Evolutionary conservation across 116 monocot species (phyloP), one percentile per base, ranked within the genome.

Genomic region (Trichopus zeylanicus): DNA sequence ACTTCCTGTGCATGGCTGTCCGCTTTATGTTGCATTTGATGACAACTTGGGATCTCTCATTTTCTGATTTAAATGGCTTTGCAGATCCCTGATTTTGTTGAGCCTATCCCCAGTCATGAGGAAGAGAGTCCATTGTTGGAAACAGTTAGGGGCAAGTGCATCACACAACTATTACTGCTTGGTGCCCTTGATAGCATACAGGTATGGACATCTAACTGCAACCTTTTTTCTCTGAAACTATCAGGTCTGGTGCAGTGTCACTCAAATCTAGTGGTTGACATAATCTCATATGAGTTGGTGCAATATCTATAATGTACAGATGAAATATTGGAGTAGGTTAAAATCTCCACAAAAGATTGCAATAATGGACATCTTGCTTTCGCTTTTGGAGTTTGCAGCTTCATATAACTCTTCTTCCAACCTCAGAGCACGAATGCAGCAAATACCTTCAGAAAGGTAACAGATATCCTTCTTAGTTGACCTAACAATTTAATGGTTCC

Each of bases 391-490:
- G 70, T 99, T 99, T 76, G 82, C 92, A 38, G 67, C 98, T 51
- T 75, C 88, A 52, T 99, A 85, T 78, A 99, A 99, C 70, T 99
- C 98, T 8, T 74, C 85, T 60, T 75, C 88, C 53, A 99, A 85
- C 54, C 85, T 99, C 37, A 70, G 88, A 82, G 67, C 62, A 38
- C 69, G 88, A 59, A 92, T 99, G 77, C 88, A 82, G 49, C 80
- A 83, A 48, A 81, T 80, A 67, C 76, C 98, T 65, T 30, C 78
- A 62, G 88, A 85, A 39, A 84, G 98, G 98, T 99, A 64, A 26
- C 20, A 46, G 35, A 12, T 26, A 37, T 29, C n/a, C n/a, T n/a
- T 27, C 26, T 29, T 1, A 13, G 6, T 38, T 62, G 1, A 46
- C 24, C 18, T 47, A 7, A 12, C 27, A 25, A 23, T 61, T 25